Evolutionary conservation across 139 green algal genomes (phyloP).

Genomic region (Picocystis salinarum): DNA sequence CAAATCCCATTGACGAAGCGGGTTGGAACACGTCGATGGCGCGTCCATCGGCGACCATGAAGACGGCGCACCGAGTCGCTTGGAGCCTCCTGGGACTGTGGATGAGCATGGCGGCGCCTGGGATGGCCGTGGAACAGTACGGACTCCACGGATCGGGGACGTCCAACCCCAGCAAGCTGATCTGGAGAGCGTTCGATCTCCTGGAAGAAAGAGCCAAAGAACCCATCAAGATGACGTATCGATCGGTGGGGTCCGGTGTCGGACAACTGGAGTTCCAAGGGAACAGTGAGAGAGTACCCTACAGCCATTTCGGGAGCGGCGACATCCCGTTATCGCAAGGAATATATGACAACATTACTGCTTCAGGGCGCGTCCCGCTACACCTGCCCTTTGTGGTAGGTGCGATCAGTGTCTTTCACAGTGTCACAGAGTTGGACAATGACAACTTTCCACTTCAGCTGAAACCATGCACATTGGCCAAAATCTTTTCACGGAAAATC

Average conservation of each 20-base stretch:
- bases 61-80: too few relatives aligned
- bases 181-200: conserved; percentile 16
- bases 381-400: conserved; percentile 17
- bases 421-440: conserved; percentile 9
- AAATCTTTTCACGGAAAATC: conserved; percentile 12
- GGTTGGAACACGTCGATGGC: conserved; percentile 4
- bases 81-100: not conserved
- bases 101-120: not conserved
- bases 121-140: not conserved
- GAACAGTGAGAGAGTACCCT: not conserved
- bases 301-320: conserved; percentile 14
- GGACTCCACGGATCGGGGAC: conserved; percentile 16
- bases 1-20: not conserved
- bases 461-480: conserved; percentile 6
- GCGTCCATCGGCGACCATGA: not conserved
- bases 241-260: conserved; percentile 10
- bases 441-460: too few relatives aligned
- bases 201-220: conserved; percentile 6
- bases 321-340: conserved; percentile 11
- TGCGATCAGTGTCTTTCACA: conserved; percentile 17
- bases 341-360: conserved; percentile 3
- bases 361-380: not conserved
- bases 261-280: conserved; percentile 12
- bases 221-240: conserved; percentile 12
- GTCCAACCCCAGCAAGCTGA: conserved; percentile 17